These are phyloP conservation scores for Porogramme epimiltina DNA, from an alignment of 1,284 basidiomycete genomes.

Conservation along the genomic window DNA sequence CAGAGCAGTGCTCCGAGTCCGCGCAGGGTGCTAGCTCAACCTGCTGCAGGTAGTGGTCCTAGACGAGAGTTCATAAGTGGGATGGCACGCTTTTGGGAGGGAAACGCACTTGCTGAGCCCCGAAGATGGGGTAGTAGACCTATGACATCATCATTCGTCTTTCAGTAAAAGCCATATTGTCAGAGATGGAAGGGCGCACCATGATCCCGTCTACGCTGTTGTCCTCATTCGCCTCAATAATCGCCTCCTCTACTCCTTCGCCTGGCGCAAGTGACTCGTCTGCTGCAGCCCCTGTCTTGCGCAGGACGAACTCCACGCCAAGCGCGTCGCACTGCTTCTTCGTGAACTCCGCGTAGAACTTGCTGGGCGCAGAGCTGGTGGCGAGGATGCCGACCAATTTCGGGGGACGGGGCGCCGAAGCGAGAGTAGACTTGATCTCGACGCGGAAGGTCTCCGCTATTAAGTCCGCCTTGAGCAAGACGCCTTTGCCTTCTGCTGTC, in stretches of 20 bases:
- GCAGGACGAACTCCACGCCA: constrained; percentile 86
- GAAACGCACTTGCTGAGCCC: constrained; percentile 71
- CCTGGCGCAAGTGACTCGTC: constrained; percentile 49
- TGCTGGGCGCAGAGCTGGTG: constrained; percentile 85
- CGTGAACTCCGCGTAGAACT: constrained; percentile 93
- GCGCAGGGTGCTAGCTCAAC: constrained; percentile 36
- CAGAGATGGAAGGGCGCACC: constrained; percentile 53
- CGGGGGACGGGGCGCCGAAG: constrained; percentile 47
- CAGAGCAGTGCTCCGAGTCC: constrained; percentile 3
- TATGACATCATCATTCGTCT: constrained; percentile 29
- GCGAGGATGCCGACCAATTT: constrained; percentile 93
- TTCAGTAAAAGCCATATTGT: constrained; percentile 3
- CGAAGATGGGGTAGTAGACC: constrained; percentile 95
- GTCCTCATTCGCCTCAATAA: constrained; percentile 93
- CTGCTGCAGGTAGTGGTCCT: constrained; percentile 97
- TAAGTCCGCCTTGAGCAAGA: constrained; percentile 74
- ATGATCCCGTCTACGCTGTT: constrained; percentile 90
- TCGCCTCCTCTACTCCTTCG: constrained; percentile 89
- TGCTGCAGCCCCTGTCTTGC: constrained; percentile 69
- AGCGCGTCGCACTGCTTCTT: constrained; percentile 88
- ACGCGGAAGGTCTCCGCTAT: constrained; percentile 70
- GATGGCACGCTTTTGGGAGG: background rate
- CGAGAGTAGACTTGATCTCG: constrained; percentile 60
- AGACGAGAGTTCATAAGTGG: constrained; percentile 12
- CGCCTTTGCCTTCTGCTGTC: constrained; percentile 54